Base-by-base conservation (phyloP, 1,284 basidiomycete genomes). In the Fistulinella cinereoalba region DNA sequence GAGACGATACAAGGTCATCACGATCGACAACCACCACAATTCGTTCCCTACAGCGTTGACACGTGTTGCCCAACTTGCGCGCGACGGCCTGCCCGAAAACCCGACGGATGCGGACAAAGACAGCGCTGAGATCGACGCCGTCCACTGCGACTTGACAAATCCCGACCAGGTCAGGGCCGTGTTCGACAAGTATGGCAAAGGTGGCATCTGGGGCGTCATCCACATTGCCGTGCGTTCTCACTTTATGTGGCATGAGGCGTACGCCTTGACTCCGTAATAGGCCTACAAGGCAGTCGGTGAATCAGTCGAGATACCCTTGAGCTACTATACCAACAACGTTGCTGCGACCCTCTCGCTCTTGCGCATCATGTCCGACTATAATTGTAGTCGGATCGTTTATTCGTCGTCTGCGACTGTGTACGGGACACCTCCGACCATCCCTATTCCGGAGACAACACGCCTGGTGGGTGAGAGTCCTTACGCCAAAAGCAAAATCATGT, bases 391-490 rank as follows among this genome's bases (percentile, higher is more conserved):
- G 50, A 75, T 99, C 53, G 95, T 99, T 52, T 99, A 98, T 75
- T 97, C 94, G 1, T 97, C 95, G 11, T 97, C 93, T 21, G 97
- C 97, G 2, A 99, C 97, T n/a, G 97, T 99, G 28, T 99, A 99
- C 66, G 97, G 97, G 50, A 94, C 85, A 3, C 97, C 97, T 8
- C 85, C 90, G 38, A 74, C 74, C 47, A 92, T 99, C 49, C 97
- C 97, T 39, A 99, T 99, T 56, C 92, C 94, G 18, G 97, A 99
- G 71, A 81, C 86, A 3, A 94, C 92, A 6, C 86, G 89, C 11
- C 71, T 99, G 50, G 73, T 88, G 62, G 92, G 96, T 3, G 88
- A 95, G 67, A 96, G 92, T 55, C 89, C 90, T 16, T 99, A 99
- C 64, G 97, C 94, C 28, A 87, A 88, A 63, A 97, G 93, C 22